These are phyloP conservation scores for Anthracocystis setariae DNA, from an alignment of 1,284 basidiomycete species.

Conservation along the genomic window DNA sequence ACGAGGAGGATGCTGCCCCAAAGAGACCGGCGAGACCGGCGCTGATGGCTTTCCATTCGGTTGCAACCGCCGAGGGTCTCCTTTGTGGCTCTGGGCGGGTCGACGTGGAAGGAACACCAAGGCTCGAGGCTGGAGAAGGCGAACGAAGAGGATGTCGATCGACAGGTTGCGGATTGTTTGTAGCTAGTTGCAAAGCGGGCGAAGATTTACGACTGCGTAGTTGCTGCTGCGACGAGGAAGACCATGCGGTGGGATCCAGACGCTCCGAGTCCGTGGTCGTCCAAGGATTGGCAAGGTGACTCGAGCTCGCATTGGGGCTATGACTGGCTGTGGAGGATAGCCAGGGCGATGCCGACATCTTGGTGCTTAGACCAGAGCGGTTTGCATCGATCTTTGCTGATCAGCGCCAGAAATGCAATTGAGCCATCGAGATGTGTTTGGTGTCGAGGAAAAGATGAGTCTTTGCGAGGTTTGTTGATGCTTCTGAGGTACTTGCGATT, in stretches of 20 bases:
- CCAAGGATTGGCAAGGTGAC: conserved; percentile 20
- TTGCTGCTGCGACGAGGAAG: conserved; percentile 15
- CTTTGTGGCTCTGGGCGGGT: conserved; percentile 9
- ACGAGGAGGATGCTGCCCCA: conserved; percentile 13
- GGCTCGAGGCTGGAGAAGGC: conserved; percentile 22
- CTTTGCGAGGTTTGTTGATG: not conserved
- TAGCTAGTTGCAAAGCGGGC: conserved; percentile 5
- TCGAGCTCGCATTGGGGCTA: conserved; percentile 3
- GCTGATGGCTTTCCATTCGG: conserved; percentile 46
- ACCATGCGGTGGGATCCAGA: conserved; percentile 13
- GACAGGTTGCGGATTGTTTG: conserved; percentile 17
- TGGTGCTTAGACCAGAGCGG: not conserved
- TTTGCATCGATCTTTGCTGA: not conserved
- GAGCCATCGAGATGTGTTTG: not conserved
- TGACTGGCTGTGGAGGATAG: conserved; percentile 7
- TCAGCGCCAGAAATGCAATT: conserved; percentile 6
- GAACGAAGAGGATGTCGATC: conserved; percentile 46
- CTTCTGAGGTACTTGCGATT: not conserved
- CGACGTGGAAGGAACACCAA: conserved; percentile 9
- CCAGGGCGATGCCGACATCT: conserved; percentile 34
- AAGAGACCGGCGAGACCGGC: conserved; percentile 44
- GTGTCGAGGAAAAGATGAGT: not conserved
- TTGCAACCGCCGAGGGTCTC: conserved; percentile 36
- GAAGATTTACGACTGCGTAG: conserved; percentile 36
- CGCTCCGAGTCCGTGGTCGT: conserved; percentile 20